A percentile compares a stretch with the other conserved stretches of the same genome.
These are phyloP conservation scores for Plectranthus barbatus DNA, from an alignment of 257 asterid genomes.

Conservation along the genomic window DNA sequence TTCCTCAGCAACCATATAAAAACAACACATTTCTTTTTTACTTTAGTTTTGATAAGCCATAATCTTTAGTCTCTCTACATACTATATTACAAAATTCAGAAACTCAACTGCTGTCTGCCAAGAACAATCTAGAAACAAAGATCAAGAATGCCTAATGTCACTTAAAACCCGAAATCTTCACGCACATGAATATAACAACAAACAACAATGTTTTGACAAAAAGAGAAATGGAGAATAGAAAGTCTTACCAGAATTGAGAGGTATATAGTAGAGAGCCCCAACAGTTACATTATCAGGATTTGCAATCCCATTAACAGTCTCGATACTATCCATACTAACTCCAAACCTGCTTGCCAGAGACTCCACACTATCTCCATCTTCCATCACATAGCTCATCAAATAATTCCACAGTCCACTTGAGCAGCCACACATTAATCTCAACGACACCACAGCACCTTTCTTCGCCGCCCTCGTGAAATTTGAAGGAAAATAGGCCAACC, in stretches of 20 bases:
- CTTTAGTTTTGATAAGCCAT: neutral
- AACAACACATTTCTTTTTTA: neutral
- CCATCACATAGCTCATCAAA: conserved; percentile 88
- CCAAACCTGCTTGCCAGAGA: conserved; percentile 93
- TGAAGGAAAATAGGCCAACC: conserved; percentile 70
- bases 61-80: neutral
- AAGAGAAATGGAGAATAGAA: neutral
- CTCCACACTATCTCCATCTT: conserved; percentile 81
- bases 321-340: conserved; percentile 95
- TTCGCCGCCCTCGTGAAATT: conserved; percentile 67
- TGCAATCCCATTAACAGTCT: conserved; percentile 56
- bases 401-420: conserved; percentile 96
- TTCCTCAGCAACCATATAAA: conserved; percentile 1
- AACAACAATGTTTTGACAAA: neutral
- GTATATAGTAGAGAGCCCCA: conserved; percentile 74
- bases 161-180: conserved; percentile 6
- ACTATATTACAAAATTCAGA: neutral
- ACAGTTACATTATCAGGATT: conserved; percentile 84
- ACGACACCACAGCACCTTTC: conserved; percentile 73
- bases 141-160: conserved; percentile 12
- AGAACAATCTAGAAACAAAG: neutral
- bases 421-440: conserved; percentile 84
- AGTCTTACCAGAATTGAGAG: conserved; percentile 67
- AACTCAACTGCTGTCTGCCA: neutral
- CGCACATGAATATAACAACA: neutral